phyloP scores from a whole-genome alignment of 192 early-diverging fungal species.

The Coemansia sp. region DNA sequence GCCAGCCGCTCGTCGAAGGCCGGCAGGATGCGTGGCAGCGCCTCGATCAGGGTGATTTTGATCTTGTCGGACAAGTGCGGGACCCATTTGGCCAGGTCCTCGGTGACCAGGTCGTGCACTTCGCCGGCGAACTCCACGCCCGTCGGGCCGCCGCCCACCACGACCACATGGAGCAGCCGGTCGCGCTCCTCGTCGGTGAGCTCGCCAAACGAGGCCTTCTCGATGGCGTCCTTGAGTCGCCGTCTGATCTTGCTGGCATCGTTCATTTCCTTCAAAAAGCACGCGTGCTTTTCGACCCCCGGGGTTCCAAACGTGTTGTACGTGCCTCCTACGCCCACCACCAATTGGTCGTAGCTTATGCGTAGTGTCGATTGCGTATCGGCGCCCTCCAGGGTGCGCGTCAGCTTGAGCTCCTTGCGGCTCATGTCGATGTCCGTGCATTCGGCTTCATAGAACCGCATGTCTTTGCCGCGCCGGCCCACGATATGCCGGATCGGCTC shows the following conservation, averaged over 20 bases:
- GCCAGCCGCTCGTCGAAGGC: constrained; percentile 72
- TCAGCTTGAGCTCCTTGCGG: constrained; percentile 73
- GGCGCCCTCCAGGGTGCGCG: constrained; percentile 64
- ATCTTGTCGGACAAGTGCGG: constrained; percentile 65
- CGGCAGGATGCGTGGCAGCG: constrained; percentile 71
- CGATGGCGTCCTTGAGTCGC: constrained; percentile 77
- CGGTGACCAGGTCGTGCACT: constrained; percentile 78
- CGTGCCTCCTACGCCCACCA: constrained; percentile 77
- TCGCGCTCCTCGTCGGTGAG: constrained; percentile 62
- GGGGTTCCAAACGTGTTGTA: constrained; percentile 83
- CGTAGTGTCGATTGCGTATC: constrained; percentile 27
- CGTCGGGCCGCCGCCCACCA: constrained; percentile 88
- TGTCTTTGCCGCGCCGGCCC: constrained; percentile 72
- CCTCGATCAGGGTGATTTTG: constrained; percentile 73
- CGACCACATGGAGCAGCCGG: constrained; percentile 73
- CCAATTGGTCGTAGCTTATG: constrained; percentile 75
- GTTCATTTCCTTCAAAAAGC: constrained; percentile 80
- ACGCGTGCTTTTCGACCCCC: constrained; percentile 79
- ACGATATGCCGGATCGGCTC: constrained; percentile 80
- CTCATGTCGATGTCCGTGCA: constrained; percentile 83
- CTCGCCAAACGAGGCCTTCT: constrained; percentile 68
- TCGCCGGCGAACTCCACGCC: constrained; percentile 73
- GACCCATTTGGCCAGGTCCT: constrained; percentile 74
- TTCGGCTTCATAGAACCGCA: constrained; percentile 85
- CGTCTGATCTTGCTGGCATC: constrained; percentile 81